These are phyloP conservation scores for Nigrospora osmanthi DNA, from an alignment of 2,329 filamentous ascomycete species.

Conservation along the genomic window DNA sequence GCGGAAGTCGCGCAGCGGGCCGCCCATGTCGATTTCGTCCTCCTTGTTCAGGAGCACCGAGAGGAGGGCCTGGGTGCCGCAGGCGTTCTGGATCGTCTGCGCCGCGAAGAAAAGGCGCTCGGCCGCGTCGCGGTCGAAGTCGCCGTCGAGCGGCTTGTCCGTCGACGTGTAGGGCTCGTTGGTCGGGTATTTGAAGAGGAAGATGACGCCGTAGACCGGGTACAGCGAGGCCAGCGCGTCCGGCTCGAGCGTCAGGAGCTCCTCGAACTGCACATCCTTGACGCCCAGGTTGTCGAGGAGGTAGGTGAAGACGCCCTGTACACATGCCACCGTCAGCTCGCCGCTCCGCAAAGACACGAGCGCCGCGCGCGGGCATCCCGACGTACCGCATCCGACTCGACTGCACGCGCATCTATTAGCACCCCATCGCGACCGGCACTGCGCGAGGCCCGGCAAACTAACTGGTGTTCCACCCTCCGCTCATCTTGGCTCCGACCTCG, in stretches of 20 bases:
- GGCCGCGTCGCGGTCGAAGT: conserved; percentile 67
- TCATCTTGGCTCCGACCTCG: conserved; percentile 36
- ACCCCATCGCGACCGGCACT: background rate
- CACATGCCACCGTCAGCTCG: conserved; percentile 16
- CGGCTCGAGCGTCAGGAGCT: conserved; percentile 82
- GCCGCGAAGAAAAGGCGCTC: conserved; percentile 86
- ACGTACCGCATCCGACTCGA: conserved; percentile 90
- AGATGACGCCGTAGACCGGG: conserved; percentile 91
- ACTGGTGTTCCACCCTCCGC: conserved; percentile 92
- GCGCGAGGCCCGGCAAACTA: conserved; percentile 19
- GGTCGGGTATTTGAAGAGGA: conserved; percentile 94
- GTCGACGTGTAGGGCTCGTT: conserved; percentile 53
- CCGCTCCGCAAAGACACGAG: conserved; percentile 1
- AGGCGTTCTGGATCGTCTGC: conserved; percentile 98
- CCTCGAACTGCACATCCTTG: conserved; percentile 92
- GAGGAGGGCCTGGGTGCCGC: conserved; percentile 90
- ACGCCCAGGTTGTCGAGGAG: conserved; percentile 88
- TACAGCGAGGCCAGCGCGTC: conserved; percentile 63
- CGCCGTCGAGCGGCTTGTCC: conserved; percentile 68
- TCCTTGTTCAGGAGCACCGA: conserved; percentile 83
- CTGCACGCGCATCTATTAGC: conserved; percentile 23
- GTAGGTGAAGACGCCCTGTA: conserved; percentile 88
- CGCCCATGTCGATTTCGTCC: conserved; percentile 61
- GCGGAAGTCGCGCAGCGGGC: conserved; percentile 67
- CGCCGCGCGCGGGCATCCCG: conserved; percentile 1